Base-by-base conservation (phyloP, 1,284 basidiomycete genomes). In the Heliocybe sulcata region DNA sequence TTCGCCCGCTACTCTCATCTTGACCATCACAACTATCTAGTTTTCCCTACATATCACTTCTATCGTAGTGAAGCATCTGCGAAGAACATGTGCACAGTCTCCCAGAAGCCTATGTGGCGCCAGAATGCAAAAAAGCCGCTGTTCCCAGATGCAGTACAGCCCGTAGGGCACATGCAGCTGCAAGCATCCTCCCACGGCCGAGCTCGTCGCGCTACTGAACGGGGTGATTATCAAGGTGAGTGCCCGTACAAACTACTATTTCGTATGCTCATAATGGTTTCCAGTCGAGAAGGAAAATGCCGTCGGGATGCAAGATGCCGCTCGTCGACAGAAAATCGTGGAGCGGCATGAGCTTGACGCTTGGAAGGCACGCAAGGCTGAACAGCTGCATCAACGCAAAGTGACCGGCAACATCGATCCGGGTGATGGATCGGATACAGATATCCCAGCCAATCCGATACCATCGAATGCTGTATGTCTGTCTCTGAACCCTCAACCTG, bases 11-110 rank as follows among this genome's bases (percentile, higher is more conserved):
- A n/a, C n/a, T n/a, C n/a, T n/a, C n/a, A n/a, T n/a, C n/a, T n/a
- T n/a, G n/a, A n/a, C n/a, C n/a, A n/a, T 9, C 16, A 35, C 33
- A 16, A 9, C 9, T 16, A 35, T 35, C 33, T 16, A 35, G 33
- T 35, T 35, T 35, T 9, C 16, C 33, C 16, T 35, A 35, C 33
- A 35, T 16, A 35, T 9, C 33, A 35, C 16, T 16, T n/a, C n/a
- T n/a, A n/a, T n/a, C n/a, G n/a, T n/a, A n/a, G 63, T 58, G 56
- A 70, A 72, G 56, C 69, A 69, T 2, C 72, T 35, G 33, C 33
- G 33, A 35, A 16, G 9, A 35, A 35, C 9, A 35, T 9, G 33
- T 16, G 33, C 33, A 16, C 9, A 35, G 33, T 35, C 33, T 35
- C 33, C 33, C 33, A 16, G 9, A 9, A 16, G 33, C 33, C 33